Conservation (phyloP, 495 filamentous ascomycete species). For the Achaetomiella virescens region DNA sequence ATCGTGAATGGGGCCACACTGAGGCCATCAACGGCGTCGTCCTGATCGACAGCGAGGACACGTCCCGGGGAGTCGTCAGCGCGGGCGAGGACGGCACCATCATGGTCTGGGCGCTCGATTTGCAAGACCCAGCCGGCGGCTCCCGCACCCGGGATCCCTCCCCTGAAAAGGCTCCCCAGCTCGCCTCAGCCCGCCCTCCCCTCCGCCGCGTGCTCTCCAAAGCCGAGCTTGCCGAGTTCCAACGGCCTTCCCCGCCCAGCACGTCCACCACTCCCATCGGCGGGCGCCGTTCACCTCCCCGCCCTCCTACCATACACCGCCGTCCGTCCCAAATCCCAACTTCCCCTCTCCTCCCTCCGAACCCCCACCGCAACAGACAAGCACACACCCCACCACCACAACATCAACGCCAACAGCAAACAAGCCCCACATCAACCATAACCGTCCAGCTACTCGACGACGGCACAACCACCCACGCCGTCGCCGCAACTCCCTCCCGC, state of each 20-base stretch:
- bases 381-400: too few relatives aligned
- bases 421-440: slow-evolving; percentile 25
- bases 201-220: slow-evolving; percentile 69
- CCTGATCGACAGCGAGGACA: slow-evolving; percentile 56
- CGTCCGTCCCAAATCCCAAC: slow-evolving; percentile 35
- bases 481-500: slow-evolving; percentile 37
- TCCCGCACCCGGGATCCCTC: slow-evolving; percentile 39
- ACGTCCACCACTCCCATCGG: slow-evolving; percentile 11
- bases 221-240: slow-evolving; percentile 71
- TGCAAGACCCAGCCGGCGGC: slow-evolving; percentile 31
- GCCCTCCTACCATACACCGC: slow-evolving; percentile 40
- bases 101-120: slow-evolving; percentile 71
- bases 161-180: slow-evolving; percentile 43
- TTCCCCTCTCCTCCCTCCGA: slow-evolving; percentile 25
- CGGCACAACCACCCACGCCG: slow-evolving; percentile 22
- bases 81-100: slow-evolving; percentile 78
- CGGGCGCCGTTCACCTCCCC: slow-evolving; percentile 56
- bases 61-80: slow-evolving; percentile 56
- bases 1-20: slow-evolving; percentile 89
- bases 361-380: slow-evolving; percentile 29
- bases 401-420: slow-evolving; percentile 22
- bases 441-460: not conserved
- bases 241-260: slow-evolving; percentile 54
- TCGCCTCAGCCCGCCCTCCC: slow-evolving; percentile 54
- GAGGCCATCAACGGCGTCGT: slow-evolving; percentile 80